phyloP scores from a whole-genome alignment of 1,139 yeast genomes.

The Nakaseomyces delphensis region DNA sequence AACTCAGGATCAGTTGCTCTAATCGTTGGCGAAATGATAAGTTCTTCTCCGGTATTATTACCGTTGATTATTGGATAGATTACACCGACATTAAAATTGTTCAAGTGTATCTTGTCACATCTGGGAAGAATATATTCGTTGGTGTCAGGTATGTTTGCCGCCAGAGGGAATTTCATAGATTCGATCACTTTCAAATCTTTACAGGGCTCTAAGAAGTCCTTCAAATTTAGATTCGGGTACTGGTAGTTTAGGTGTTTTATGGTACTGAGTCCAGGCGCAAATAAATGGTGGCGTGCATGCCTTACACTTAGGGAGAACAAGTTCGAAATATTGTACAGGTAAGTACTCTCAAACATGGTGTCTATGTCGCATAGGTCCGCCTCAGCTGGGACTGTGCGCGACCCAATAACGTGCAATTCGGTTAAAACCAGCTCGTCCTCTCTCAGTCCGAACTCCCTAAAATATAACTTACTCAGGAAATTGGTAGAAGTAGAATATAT shows the following conservation, averaged over 20 bases:
- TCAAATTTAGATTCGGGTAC: slow-evolving; percentile 10
- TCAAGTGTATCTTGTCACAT: slow-evolving; percentile 19
- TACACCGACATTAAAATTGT: slow-evolving; percentile 15
- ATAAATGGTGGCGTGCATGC: slow-evolving; percentile 11
- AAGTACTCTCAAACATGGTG: slow-evolving; percentile 21
- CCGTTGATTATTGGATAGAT: slow-evolving; percentile 21
- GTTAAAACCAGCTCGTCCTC: slow-evolving; percentile 13
- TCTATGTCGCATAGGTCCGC: slow-evolving; percentile 20
- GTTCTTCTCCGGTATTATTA: slow-evolving; percentile 9
- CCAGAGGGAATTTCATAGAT: slow-evolving; percentile 19
- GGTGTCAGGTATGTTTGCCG: slow-evolving; percentile 3
- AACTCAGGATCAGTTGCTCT: slow-evolving; percentile 17
- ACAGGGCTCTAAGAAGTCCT: slow-evolving; percentile 14
- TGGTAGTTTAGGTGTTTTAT: slow-evolving; percentile 17
- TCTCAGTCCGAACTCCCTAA: slow-evolving; percentile 17
- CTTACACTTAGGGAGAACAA: slow-evolving; percentile 21
- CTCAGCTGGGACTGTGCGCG: slow-evolving; percentile 2
- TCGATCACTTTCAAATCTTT: slow-evolving; percentile 16
- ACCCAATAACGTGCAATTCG: slow-evolving; percentile 24
- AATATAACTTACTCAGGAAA: slow-evolving; percentile 24
- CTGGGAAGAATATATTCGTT: slow-evolving; percentile 15
- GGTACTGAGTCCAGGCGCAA: slow-evolving; percentile 14
- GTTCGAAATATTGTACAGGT: slow-evolving; percentile 16
- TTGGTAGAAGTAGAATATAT: slow-evolving; percentile 21
- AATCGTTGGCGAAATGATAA: slow-evolving; percentile 16